Evolutionary conservation across 257 asterid species (phyloP), one percentile per base, ranked within the genome.

Genomic region (Solanum medicagineum): DNA sequence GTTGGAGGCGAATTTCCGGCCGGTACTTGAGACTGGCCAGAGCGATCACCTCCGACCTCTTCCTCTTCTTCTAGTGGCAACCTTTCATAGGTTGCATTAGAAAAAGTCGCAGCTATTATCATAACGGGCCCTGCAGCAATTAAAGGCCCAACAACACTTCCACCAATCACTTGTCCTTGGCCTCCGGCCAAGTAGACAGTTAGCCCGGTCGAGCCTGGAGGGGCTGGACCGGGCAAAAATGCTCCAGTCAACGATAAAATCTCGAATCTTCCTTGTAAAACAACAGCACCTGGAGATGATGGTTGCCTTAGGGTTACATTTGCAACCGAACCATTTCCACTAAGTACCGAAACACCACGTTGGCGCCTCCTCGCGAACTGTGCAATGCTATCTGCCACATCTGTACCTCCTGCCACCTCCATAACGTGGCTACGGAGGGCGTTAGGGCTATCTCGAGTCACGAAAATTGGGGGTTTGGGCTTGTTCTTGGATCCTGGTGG

Each of bases 401-500:
- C 95, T 26, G 89, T 40, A 83, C 97, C 97, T 7, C 90, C 84
- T 8, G 94, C 83, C 8, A 93, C 88, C 63, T 93, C 97, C 93
- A 93, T 89, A 55, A 93, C 92, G 77, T 93, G 97, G 89, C 97
- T 93, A 26, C 91, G 89, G 29, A 92, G 89, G 2, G 93, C 87
- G 85, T 93, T 92, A 20, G 97, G 97, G 89, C 91, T 91, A 69
- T 93, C 97, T 8, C 95, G 88, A 17, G 95, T 92, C 3, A 93
- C 91, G 63, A 93, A 90, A 7, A 93, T 89, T 8, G 97, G 97
- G 1, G 95, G 95, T 22, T 89, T 93, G 4, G 93, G 91, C 56
- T 93, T 93, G 91, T 93, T 93, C 81, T 92, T 92, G 0, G 97
- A 93, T 4, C 97, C 97, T 1, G 97, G 84, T 0, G 97, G 97